phyloP scores from a whole-genome alignment of 2,329 filamentous ascomycete species.

The Arthrobotrys musiformis region DNA sequence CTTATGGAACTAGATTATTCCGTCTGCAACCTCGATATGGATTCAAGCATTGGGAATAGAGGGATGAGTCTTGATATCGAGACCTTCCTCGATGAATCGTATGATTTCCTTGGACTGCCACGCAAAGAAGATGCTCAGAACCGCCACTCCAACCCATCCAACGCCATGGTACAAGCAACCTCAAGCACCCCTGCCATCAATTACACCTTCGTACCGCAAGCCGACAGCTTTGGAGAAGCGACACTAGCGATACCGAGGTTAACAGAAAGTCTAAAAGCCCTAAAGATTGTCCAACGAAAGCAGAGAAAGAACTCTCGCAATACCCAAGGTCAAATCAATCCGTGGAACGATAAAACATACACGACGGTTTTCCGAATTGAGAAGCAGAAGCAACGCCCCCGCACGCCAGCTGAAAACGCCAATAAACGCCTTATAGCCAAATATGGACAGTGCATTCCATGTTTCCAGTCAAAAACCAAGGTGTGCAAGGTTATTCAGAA shows the following conservation, averaged over 20 bases:
- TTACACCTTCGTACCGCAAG: not conserved
- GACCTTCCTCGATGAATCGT: conserved; percentile 18
- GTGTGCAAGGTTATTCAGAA: too few species aligned
- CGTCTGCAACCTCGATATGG: too few species aligned
- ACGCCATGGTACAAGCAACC: not conserved
- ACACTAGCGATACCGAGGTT: not conserved
- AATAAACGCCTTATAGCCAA: not conserved
- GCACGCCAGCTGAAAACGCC: not conserved
- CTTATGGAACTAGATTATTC: conserved; percentile 59
- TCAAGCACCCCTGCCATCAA: not conserved
- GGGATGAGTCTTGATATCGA: conserved; percentile 34
- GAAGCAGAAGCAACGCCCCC: not conserved
- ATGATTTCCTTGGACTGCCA: not conserved
- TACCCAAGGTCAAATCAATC: not conserved
- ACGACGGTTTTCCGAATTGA: not conserved
- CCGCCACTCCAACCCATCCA: too few species aligned
- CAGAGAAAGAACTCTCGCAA: not conserved
- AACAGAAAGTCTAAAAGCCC: not conserved
- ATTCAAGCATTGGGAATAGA: not conserved
- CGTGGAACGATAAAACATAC: not conserved
- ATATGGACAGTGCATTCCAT: not conserved
- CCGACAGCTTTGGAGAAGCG: not conserved
- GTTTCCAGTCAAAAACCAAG: not conserved
- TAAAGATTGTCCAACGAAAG: not conserved
- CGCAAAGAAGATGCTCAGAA: not conserved